These are phyloP conservation scores for Blastobotrys arbuscula DNA, from an alignment of 1,139 yeast genomes.

Conservation along the genomic window DNA sequence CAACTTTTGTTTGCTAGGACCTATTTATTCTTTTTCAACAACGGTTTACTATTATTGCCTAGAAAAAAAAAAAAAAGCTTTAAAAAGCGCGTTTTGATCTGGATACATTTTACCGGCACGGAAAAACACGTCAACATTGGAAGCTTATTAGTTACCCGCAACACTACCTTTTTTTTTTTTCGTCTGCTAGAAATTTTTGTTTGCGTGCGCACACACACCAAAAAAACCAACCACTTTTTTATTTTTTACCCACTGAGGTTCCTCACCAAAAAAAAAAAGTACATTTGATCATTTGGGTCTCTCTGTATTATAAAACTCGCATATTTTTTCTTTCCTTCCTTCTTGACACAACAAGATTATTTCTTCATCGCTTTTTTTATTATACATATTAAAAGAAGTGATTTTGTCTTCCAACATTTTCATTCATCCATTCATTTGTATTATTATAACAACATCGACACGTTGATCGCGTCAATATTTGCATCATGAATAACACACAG, in stretches of 20 bases:
- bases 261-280: no score
- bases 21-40: no score
- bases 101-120: neutral
- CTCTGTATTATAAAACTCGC: no score
- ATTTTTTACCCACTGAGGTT: no score
- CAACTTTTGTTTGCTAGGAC: no score
- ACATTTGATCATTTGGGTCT: no score
- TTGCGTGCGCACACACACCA: neutral
- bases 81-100: neutral
- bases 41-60: no score
- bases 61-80: no score
- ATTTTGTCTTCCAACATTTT: neutral
- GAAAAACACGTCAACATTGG: neutral
- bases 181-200: neutral
- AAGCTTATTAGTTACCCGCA: neutral
- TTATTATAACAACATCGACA: neutral
- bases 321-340: no score
- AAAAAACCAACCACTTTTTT: neutral
- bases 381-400: no score
- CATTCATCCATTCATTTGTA: neutral
- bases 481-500: slow-evolving; percentile 9
- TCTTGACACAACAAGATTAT: no score
- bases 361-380: no score
- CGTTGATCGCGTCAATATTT: slow-evolving; percentile 11
- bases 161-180: neutral